Percentiles rank a stretch among this genome's conserved stretches.
These are phyloP conservation scores for Cylindrodendrum hubeiense DNA, from an alignment of 2,329 filamentous ascomycete species.

Conservation along the genomic window DNA sequence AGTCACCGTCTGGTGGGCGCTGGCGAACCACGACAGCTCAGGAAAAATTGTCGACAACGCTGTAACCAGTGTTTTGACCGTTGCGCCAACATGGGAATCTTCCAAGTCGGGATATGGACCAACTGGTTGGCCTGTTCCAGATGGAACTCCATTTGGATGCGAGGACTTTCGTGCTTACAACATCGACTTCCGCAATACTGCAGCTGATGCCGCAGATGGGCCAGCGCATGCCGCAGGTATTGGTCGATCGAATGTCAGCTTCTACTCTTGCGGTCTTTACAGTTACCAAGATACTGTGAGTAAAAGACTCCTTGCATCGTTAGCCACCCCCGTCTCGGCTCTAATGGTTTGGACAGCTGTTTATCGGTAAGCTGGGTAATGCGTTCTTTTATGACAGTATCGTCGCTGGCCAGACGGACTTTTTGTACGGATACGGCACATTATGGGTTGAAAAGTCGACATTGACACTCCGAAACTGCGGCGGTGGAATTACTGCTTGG, in stretches of 20 bases:
- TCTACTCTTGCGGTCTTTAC: constrained; percentile 75
- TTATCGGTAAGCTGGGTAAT: constrained; percentile 75
- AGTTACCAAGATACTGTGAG: constrained; percentile 75
- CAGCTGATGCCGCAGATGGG: constrained; percentile 60
- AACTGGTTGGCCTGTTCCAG: constrained; percentile 70
- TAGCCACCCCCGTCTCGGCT: background rate
- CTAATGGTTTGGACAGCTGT: constrained; percentile 56
- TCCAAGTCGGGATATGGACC: constrained; percentile 72
- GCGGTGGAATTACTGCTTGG: constrained; percentile 77
- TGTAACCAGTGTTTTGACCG: constrained; percentile 70
- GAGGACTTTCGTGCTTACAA: constrained; percentile 74
- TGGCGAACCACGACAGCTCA: constrained; percentile 60
- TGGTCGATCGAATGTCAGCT: constrained; percentile 73
- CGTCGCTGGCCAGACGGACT: constrained; percentile 76
- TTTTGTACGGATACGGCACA: constrained; percentile 77
- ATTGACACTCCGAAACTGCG: constrained; percentile 69
- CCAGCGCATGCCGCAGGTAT: constrained; percentile 71
- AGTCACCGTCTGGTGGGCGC: constrained; percentile 69
- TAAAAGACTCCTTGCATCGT: no score
- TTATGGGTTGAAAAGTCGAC: constrained; percentile 68
- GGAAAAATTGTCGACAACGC: constrained; percentile 67
- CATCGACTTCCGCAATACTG: constrained; percentile 73
- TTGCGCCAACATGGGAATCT: constrained; percentile 72
- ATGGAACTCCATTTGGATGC: constrained; percentile 72
- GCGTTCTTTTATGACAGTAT: constrained; percentile 72